Evolutionary conservation across 352 stramenopile genomes (phyloP), one percentile per base, ranked within the genome.

Genomic region (Globisporangium mamillatum): DNA sequence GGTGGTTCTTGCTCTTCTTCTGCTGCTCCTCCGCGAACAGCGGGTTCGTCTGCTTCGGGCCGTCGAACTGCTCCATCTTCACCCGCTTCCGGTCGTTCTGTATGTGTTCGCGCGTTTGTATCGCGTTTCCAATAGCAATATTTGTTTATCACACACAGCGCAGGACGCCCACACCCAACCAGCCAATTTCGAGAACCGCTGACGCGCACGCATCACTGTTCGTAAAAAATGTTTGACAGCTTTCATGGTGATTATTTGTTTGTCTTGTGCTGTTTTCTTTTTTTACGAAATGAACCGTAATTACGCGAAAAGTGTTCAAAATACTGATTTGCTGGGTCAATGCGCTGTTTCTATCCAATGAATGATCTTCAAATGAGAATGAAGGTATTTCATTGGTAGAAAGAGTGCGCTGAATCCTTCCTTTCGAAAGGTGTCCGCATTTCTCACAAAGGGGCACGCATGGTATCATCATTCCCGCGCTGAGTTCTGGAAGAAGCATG

Each of bases 1-100:
- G 89, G 86, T 99, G 99, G 74, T 98, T 98, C 73, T 98, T 98
- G 72, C 86, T 89, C 69, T 72, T 66, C 55, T 65, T 53, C 59
- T 73, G 65, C 56, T 66, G 70, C 20, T 70, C 68, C 55, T 83
- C 76, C 20, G 75, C 79, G 52, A 84, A 73, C 59, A 84, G 63
- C 69, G 81, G 75, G 68, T 79, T 88, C 61, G 74, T 74, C 55
- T 60, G 53, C 63, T 70, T 73, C 44, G 77, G 75, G 24, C 79
- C 84, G 69, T 92, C 84, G 60, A 92, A 92, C 58, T 91, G 82
- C 66, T 92, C 84, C 84, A 92, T 92, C 18, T 14, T 61, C 24
- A 14, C 14, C 24, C 6, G 20, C 60, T 60, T 18, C 50, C 16
- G 36, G 4, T 24, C 27, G 55, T 34, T 46, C n/a, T 5, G 16